A percentile compares a stretch with the other conserved stretches of the same genome.
phyloP scores from a whole-genome alignment of 2,329 filamentous ascomycete species.

The Aspergillus floridensis region DNA sequence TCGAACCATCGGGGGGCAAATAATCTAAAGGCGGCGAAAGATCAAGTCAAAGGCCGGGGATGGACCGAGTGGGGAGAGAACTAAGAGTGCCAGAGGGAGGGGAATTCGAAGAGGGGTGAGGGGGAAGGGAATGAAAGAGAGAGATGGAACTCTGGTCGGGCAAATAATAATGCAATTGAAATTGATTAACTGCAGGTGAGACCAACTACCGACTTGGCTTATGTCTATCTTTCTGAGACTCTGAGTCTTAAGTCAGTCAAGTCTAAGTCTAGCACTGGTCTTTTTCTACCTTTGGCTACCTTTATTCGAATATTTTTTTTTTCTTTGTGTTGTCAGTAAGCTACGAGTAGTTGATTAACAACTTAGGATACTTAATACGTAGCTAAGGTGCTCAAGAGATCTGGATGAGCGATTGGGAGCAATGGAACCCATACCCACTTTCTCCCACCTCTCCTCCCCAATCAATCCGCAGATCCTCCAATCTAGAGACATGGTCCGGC shows the following conservation, averaged over 20 bases:
- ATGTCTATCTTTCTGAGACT: no score
- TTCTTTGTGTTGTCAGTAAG: no score
- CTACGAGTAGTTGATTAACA: no score
- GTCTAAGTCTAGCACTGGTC: no score
- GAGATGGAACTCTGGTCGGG: background rate
- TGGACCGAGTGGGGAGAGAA: background rate
- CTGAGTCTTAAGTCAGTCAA: no score
- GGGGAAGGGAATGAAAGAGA: background rate
- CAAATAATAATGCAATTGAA: background rate
- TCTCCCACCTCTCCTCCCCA: no score
- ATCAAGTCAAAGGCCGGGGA: background rate
- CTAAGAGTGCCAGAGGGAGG: no score
- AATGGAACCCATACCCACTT: background rate
- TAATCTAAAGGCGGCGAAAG: background rate
- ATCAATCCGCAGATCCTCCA: conserved; percentile 2
- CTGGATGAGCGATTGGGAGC: background rate
- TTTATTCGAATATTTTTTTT: background rate
- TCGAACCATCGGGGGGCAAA: background rate
- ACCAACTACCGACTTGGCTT: background rate
- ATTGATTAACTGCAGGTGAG: background rate
- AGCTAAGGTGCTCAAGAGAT: background rate
- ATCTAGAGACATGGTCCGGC: background rate
- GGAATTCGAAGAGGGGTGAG: no score
- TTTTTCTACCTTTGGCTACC: no score
- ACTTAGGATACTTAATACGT: no score